phyloP scores from a whole-genome alignment of 257 asterid species.

The Ocimum tenuiflorum region DNA sequence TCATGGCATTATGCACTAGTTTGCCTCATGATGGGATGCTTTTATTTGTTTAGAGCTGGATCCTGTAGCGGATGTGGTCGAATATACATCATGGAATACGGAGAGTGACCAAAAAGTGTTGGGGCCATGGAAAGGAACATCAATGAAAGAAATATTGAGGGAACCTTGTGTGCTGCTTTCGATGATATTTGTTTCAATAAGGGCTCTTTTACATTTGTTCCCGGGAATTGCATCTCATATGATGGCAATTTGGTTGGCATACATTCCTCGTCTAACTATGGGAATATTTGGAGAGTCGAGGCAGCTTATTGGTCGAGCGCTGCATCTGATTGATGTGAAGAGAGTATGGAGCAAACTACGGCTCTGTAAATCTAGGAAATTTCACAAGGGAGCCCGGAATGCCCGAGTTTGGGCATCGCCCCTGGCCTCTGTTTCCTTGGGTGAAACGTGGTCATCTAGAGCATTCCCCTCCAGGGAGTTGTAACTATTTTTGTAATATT shows the following conservation, averaged over 20 bases:
- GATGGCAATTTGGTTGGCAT: constrained; percentile 46
- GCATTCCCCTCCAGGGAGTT: constrained; percentile 31
- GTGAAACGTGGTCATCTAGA: constrained; percentile 45
- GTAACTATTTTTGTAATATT: constrained; percentile 16
- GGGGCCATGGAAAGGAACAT: constrained; percentile 26
- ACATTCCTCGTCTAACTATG: constrained; percentile 46
- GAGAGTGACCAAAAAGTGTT: constrained; percentile 9
- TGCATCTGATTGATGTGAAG: constrained; percentile 52
- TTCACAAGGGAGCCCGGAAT: constrained; percentile 57
- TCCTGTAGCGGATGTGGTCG: constrained; percentile 35
- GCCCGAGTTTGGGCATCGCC: constrained; percentile 85
- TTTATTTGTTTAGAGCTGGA: constrained; percentile 31
- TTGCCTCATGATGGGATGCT: constrained; percentile 3
- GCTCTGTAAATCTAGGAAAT: constrained; percentile 52
- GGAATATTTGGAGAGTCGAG: constrained; percentile 56
- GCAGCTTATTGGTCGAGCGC: constrained; percentile 47
- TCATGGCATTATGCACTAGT: background rate
- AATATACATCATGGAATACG: constrained; percentile 19
- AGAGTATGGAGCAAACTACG: constrained; percentile 56
- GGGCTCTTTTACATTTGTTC: constrained; percentile 36
- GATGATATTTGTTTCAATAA: constrained; percentile 33
- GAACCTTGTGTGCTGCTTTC: constrained; percentile 47
- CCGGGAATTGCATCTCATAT: constrained; percentile 35
- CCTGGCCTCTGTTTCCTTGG: constrained; percentile 60
- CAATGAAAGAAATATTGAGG: constrained; percentile 29